Evolutionary conservation across 495 filamentous ascomycete species (phyloP), one percentile per base, ranked within the genome.

Genomic region (Venustampulla echinocandica): DNA sequence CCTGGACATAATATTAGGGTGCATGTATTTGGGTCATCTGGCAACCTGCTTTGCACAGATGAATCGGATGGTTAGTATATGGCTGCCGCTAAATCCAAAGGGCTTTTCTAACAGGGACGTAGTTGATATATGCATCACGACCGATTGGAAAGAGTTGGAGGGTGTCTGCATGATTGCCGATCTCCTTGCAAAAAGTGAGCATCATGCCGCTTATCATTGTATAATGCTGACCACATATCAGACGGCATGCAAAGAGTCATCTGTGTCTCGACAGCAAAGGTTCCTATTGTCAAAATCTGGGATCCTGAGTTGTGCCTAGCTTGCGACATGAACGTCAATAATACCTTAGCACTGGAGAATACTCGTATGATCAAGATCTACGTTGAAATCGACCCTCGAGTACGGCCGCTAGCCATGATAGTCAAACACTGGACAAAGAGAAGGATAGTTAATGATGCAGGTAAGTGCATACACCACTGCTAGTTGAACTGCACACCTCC

Each of bases 321-420:
- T n/a, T 95, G 88, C 55, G 92, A 98, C 61, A 92, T 98, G 84
- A 98, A 97, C 48, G 88, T 97, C 66, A 98, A 98, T 67, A 98
- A 95, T 53, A 90, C 90, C 2, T 54, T 90, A 36, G 92, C 92
- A 0, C 66, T 98, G 50, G 90, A 96, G 61, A 98, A 98, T 58
- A 98, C 92, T 19, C 82, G 88, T 10, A 95, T 98, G 92, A 88
- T 98, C 55, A 89, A 90, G 62, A 95, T 88, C 0, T 98, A 98
- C 68, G 87, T 97, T 46, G 79, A 93, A 57, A 84, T 95, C 47
- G 92, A 97, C 61, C 77, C 90, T 40, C 77, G 92, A 39, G 87
- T 98, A 44, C 79, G 93, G 28, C 89, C 82, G 17, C 69, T 98
- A 51, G 90, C 90, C 17, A 95, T 97, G 88, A 83, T 90, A 44